phyloP scores from a whole-genome alignment of 2,329 filamentous ascomycete genomes.

The Byssoonygena ceratinophila region DNA sequence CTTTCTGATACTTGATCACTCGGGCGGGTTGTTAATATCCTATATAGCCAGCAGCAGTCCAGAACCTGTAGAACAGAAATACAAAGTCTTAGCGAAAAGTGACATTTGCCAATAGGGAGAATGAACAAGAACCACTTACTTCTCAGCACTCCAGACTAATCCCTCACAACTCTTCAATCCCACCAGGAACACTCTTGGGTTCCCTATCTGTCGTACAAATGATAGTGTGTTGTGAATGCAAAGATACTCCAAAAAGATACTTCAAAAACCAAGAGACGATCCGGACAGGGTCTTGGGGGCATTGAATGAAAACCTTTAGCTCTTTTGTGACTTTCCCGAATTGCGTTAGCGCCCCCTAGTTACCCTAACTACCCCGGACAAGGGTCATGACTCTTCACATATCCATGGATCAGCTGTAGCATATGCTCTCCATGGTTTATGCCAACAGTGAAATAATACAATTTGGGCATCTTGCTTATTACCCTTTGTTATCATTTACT shows the following conservation, averaged over 20 bases:
- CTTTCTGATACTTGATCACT: conserved; percentile 3
- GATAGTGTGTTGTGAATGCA: conserved; percentile 5
- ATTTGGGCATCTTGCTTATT: background rate
- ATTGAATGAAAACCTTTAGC: conserved; percentile 17
- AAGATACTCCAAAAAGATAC: conserved; percentile 4
- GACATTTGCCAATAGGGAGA: background rate
- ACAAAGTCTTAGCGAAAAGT: conserved; percentile 3
- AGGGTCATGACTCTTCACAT: conserved; percentile 2
- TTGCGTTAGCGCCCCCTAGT: conserved; percentile 13
- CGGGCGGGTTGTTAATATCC: background rate
- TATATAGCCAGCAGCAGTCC: conserved; percentile 1
- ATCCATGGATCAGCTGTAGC: conserved; percentile 2
- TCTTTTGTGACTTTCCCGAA: conserved; percentile 13
- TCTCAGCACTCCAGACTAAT: conserved; percentile 14
- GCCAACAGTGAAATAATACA: no score
- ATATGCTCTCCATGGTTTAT: no score
- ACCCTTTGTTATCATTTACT: no score
- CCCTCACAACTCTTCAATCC: conserved; percentile 17
- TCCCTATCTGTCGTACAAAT: conserved; percentile 6
- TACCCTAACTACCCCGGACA: conserved; percentile 11
- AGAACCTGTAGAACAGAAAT: conserved; percentile 1
- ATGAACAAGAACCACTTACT: background rate
- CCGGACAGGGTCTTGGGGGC: conserved; percentile 8
- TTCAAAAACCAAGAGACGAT: background rate
- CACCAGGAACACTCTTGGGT: conserved; percentile 13